Evolutionary conservation across 495 filamentous ascomycete species (phyloP).

Genomic region (Penicillium nucicola): DNA sequence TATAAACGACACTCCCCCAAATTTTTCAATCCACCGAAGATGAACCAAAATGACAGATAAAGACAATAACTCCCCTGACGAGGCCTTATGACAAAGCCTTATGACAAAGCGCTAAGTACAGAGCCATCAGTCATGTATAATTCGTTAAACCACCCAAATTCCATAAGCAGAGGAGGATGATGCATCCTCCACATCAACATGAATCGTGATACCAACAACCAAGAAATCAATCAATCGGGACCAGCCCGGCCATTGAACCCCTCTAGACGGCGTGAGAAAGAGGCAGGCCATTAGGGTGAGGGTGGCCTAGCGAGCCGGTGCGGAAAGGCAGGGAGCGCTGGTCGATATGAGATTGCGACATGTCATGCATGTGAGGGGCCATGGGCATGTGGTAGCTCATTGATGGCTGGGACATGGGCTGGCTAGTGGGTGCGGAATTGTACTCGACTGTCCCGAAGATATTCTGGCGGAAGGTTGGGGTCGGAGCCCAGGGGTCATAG

Average conservation of each 20-base stretch:
- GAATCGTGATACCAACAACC: background rate
- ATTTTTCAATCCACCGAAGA: conserved; percentile 14
- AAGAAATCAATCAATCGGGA: conserved; percentile 11
- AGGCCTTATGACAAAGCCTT: conserved; percentile 14
- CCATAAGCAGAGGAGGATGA: background rate
- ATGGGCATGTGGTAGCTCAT: conserved; percentile 37
- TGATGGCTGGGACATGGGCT: conserved; percentile 22
- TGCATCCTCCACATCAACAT: conserved; percentile 3
- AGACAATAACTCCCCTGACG: conserved; percentile 20
- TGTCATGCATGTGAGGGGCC: conserved; percentile 27
- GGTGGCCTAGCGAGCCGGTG: conserved; percentile 33
- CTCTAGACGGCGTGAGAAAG: conserved; percentile 21
- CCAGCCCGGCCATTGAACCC: conserved; percentile 18
- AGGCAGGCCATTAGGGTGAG: conserved; percentile 26
- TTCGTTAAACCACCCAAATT: conserved; percentile 17
- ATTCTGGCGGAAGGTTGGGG: conserved; percentile 38
- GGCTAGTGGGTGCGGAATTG: conserved; percentile 14
- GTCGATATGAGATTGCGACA: conserved; percentile 23
- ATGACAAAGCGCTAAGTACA: conserved; percentile 15
- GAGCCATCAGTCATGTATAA: conserved; percentile 26
- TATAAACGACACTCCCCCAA: conserved; percentile 7
- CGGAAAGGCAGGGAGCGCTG: conserved; percentile 28
- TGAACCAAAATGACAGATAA: background rate
- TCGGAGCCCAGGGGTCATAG: conserved; percentile 29
- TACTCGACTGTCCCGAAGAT: conserved; percentile 40